Evolutionary conservation across 208 protist genomes (phyloP), one percentile per base, ranked within the genome.

Genomic region (Trypanosoma lewisi): DNA sequence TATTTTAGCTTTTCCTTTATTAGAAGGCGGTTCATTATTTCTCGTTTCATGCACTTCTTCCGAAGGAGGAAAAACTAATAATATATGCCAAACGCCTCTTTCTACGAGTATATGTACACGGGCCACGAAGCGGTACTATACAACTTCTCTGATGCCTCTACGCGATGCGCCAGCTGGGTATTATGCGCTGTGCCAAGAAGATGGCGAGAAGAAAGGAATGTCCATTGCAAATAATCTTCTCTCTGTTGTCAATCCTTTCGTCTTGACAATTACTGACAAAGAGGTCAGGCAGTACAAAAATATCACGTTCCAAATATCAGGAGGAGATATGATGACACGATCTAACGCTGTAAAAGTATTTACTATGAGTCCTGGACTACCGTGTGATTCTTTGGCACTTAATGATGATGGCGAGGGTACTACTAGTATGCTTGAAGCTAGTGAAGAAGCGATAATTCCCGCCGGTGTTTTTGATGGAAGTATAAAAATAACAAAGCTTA

Each of bases 101-200:
- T 64, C 72, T 2, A 47, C 60, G 34, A 41, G 50, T 9, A 48
- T 67, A 9, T 86, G 80, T 64, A 52, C 21, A 14, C 49, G 63
- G 4, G 47, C 71, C 4, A 31, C 25, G 23, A 53, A 65, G 33
- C 69, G 77, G 37, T 65, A 78, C 49, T 77, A 70, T 30, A 77
- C 63, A 28, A 63, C 27, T 48, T 36, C 61, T 1, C 19, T 45
- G 17, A 31, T 67, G 27, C 53, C 60, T 14, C 25, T 71, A 42
- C 14, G 47, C 11, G 55, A 34, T 8, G 77, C 68, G 30, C 54
- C 67, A 8, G 53, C 73, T n/a, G 83, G 83, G 5, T 41, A 33
- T 9, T 89, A 80, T 59, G 41, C 78, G 28, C 44, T 89, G 23
- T 89, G 83, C 67, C 80, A 89, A 53, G 63, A 77, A 37, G 64